Conservation (phyloP, 2,329 filamentous ascomycete species). For the Colletotrichum sidae region DNA sequence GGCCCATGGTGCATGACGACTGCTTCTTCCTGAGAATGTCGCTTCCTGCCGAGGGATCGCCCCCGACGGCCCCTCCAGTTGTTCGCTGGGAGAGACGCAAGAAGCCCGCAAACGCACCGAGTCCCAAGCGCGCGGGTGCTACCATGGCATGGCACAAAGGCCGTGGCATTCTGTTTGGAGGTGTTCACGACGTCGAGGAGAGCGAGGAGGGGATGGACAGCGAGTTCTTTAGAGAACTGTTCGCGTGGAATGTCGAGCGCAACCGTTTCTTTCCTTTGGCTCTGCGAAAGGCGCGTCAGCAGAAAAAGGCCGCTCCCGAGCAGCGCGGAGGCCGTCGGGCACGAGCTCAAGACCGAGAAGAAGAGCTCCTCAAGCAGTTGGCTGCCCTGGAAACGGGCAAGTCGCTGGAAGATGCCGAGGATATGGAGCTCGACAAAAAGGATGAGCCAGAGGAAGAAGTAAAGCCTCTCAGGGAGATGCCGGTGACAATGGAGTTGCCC, state of each 20-base stretch:
- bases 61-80: slow-evolving; percentile 73
- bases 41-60: slow-evolving; percentile 75
- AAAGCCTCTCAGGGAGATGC: slow-evolving; percentile 70
- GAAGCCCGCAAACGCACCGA: slow-evolving; percentile 88
- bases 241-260: slow-evolving; percentile 93
- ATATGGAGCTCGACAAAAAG: slow-evolving; percentile 63
- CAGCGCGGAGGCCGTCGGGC: slow-evolving; percentile 72
- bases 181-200: slow-evolving; percentile 92
- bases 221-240: slow-evolving; percentile 94
- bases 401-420: slow-evolving; percentile 65
- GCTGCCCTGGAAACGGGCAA: slow-evolving; percentile 85
- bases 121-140: slow-evolving; percentile 84
- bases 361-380: slow-evolving; percentile 88
- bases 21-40: slow-evolving; percentile 91
- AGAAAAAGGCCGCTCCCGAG: slow-evolving; percentile 71
- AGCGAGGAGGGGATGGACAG: slow-evolving; percentile 96
- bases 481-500: slow-evolving; percentile 83
- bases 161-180: slow-evolving; percentile 91
- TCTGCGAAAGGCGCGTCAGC: slow-evolving; percentile 78
- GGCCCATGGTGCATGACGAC: slow-evolving; percentile 93
- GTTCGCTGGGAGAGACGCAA: slow-evolving; percentile 95
- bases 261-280: slow-evolving; percentile 92
- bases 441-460: slow-evolving; percentile 65
- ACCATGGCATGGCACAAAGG: slow-evolving; percentile 97
- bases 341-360: slow-evolving; percentile 90